Conservation (phyloP, 2,329 filamentous ascomycete species). For the Colletotrichum chlorophyti region DNA sequence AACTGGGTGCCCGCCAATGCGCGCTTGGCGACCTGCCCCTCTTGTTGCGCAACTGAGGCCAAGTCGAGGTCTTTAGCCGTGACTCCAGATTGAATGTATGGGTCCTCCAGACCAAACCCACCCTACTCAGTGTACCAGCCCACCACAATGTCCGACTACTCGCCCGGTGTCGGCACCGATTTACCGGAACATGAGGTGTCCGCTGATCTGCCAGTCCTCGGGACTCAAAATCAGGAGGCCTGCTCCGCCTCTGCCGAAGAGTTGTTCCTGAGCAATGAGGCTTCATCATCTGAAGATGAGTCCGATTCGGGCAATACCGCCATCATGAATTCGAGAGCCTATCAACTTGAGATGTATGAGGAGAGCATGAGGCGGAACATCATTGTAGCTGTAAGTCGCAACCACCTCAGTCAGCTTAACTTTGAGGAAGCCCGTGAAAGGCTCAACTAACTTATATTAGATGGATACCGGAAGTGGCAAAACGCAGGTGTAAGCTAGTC, state of each 20-base stretch:
- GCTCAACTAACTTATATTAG: slow-evolving; percentile 43
- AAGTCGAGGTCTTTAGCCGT: too few species aligned
- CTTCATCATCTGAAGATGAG: slow-evolving; percentile 6
- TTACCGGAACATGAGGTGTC: slow-evolving; percentile 4
- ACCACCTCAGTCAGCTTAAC: not conserved
- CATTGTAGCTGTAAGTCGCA: slow-evolving; percentile 68
- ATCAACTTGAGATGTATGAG: slow-evolving; percentile 80
- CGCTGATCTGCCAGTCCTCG: not conserved
- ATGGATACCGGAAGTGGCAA: slow-evolving; percentile 86
- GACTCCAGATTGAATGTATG: too few species aligned
- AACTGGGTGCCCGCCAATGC: too few species aligned
- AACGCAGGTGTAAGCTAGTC: slow-evolving; percentile 70
- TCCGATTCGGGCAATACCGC: slow-evolving; percentile 18
- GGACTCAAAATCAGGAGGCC: slow-evolving; percentile 12
- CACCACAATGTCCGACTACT: slow-evolving; percentile 11
- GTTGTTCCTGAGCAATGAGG: slow-evolving; percentile 21
- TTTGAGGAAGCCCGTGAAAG: not conserved
- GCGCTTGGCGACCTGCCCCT: too few species aligned
- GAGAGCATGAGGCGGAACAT: slow-evolving; percentile 72
- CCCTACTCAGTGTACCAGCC: too few species aligned
- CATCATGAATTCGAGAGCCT: slow-evolving; percentile 60
- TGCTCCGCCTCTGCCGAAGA: slow-evolving; percentile 12
- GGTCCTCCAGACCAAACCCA: too few species aligned
- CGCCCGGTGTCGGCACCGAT: not conserved
- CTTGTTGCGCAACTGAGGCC: too few species aligned